Evolutionary conservation across 495 filamentous ascomycete species (phyloP).

Genomic region (Pseudomonodictys pantanalensis): DNA sequence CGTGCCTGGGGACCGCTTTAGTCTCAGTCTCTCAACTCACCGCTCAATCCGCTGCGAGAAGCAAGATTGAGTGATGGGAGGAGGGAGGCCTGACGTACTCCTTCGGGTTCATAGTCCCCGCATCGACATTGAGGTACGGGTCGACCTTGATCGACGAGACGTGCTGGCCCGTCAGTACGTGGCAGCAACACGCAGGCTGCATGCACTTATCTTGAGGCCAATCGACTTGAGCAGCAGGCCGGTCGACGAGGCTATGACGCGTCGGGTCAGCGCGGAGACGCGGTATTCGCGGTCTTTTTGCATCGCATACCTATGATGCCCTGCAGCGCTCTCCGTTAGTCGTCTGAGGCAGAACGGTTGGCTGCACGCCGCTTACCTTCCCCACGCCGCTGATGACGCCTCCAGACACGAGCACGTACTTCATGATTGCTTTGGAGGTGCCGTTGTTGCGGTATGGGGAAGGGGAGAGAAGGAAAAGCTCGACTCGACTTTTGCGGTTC

Average conservation of each 20-base stretch:
- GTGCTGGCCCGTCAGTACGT: conserved; percentile 42
- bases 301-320: conserved; percentile 66
- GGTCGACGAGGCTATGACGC: conserved; percentile 58
- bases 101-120: conserved; percentile 73
- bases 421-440: conserved; percentile 55
- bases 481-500: too few species aligned
- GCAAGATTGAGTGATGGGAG: background rate
- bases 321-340: conserved; percentile 39
- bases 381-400: conserved; percentile 76
- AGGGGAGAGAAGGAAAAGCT: conserved; percentile 34
- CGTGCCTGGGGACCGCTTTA: conserved; percentile 53
- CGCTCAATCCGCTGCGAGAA: too few species aligned
- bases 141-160: conserved; percentile 75
- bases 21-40: too few species aligned
- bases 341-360: background rate
- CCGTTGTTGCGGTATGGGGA: conserved; percentile 31
- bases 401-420: conserved; percentile 81
- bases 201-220: conserved; percentile 62
- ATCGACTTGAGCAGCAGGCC: conserved; percentile 81
- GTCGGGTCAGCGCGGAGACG: conserved; percentile 29
- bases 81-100: conserved; percentile 54
- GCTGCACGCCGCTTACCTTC: conserved; percentile 37
- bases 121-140: conserved; percentile 83
- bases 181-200: conserved; percentile 15
- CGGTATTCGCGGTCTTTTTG: conserved; percentile 23